phyloP scores from a whole-genome alignment of 2,329 filamentous ascomycete species.

The Phyllosticta capitalensis region DNA sequence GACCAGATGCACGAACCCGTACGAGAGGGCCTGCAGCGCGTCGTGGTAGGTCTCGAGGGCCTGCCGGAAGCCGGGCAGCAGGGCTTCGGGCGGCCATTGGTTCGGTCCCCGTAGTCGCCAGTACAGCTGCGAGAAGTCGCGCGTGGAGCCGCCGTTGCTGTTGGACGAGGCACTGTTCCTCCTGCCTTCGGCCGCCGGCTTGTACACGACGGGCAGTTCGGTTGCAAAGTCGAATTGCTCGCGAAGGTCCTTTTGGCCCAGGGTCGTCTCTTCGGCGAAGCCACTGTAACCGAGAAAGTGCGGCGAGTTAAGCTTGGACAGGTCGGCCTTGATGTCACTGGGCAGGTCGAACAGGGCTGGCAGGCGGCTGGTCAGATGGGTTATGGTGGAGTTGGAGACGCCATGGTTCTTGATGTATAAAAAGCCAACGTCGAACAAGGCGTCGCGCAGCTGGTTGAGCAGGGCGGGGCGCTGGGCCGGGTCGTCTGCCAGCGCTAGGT shows the following conservation, averaged over 20 bases:
- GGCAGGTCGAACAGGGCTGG: slow-evolving; percentile 38
- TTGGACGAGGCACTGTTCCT: not conserved
- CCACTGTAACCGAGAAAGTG: slow-evolving; percentile 53
- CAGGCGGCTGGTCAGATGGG: slow-evolving; percentile 31
- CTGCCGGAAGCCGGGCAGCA: slow-evolving; percentile 23
- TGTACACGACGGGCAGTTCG: slow-evolving; percentile 36
- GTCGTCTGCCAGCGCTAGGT: slow-evolving; percentile 37
- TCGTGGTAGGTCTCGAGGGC: slow-evolving; percentile 38
- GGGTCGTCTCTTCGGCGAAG: slow-evolving; percentile 47
- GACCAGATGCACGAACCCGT: slow-evolving; percentile 47
- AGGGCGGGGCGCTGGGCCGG: slow-evolving; percentile 27
- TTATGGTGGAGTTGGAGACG: slow-evolving; percentile 29
- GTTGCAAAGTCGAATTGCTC: slow-evolving; percentile 55
- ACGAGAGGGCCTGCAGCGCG: slow-evolving; percentile 42
- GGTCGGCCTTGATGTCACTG: slow-evolving; percentile 26
- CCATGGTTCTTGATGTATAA: slow-evolving; percentile 45
- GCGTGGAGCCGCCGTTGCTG: slow-evolving; percentile 20
- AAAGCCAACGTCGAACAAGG: slow-evolving; percentile 44
- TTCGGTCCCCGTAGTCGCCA: slow-evolving; percentile 34
- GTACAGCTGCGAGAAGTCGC: slow-evolving; percentile 31
- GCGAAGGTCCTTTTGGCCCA: slow-evolving; percentile 41
- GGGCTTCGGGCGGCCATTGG: slow-evolving; percentile 25
- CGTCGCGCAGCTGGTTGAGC: slow-evolving; percentile 36
- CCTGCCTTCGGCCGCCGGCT: slow-evolving; percentile 13
- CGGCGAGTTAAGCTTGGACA: slow-evolving; percentile 44